A percentile compares a stretch with the other conserved stretches of the same genome.
phyloP scores from a whole-genome alignment of 2,329 filamentous ascomycete species.

The Aspergillus hiratsukae region DNA sequence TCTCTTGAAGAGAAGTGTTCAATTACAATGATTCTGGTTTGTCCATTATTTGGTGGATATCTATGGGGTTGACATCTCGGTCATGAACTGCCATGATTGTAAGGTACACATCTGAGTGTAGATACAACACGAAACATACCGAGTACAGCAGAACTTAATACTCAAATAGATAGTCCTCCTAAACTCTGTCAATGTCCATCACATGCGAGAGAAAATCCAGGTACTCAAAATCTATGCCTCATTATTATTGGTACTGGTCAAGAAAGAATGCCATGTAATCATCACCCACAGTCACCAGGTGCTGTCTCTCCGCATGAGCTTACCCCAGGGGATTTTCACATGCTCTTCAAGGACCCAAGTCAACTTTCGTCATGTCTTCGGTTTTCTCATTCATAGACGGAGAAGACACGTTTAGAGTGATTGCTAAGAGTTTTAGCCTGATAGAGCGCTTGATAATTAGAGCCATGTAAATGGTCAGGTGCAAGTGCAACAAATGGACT shows the following conservation, averaged over 20 bases:
- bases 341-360: background rate
- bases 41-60: slow-evolving; percentile 5
- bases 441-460: background rate
- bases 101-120: background rate
- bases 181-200: background rate
- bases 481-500: background rate
- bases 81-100: background rate
- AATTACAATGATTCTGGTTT: slow-evolving; percentile 15
- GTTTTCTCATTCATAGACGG: background rate
- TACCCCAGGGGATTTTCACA: background rate
- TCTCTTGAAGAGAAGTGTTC: slow-evolving; percentile 7
- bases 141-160: background rate
- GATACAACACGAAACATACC: background rate
- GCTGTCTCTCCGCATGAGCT: background rate
- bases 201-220: background rate
- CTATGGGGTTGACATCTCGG: background rate
- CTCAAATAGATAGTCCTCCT: background rate
- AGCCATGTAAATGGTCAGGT: background rate
- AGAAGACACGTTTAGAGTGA: background rate
- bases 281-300: background rate
- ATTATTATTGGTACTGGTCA: background rate
- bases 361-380: background rate
- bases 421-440: background rate
- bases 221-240: background rate
- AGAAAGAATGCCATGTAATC: background rate